Evolutionary conservation across 139 green algal species (phyloP), one percentile per base, ranked within the genome.

Genomic region (Haematococcus sp.): DNA sequence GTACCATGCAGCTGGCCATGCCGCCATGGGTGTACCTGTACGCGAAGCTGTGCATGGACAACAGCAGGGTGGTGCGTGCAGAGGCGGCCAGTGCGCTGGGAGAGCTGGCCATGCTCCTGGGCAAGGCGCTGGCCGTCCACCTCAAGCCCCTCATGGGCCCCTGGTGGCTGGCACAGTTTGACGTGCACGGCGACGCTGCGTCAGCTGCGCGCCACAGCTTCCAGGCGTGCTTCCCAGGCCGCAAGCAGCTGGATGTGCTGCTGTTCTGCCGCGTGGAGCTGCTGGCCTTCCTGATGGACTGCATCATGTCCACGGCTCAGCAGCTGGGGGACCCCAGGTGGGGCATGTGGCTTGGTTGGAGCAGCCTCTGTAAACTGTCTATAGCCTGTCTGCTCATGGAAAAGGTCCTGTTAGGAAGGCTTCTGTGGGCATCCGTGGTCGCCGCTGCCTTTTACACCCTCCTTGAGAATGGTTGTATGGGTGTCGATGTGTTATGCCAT

Each of bases 11-110:
- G 31, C 46, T 75, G 0, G 64, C 83, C 20, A 73, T 96, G 69
- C 81, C 84, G 13, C 67, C 83, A 15, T 97, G 92, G 92, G 65
- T 78, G 3, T 88, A 92, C 56, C 63, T 82, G n/a, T 97, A 88
- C 73, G 72, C 78, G 22, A 72, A 76, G 5, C 82, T 97, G 15
- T 70, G 85, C 35, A 72, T 88, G 71, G 93, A 97, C 86, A 68
- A 68, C 56, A 86, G 76, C 78, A 76, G 87, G 49, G 49, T 76
- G 1, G 92, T 97, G 34, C 84, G 92, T 0, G 35, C 61, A 20
- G 86, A 91, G 65, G 78, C 88, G 9, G 78, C 76, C 27, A 46
- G 34, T 2, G 75, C 83, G 22, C 84, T 89, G 66, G 77, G 71
- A 0, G 76, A 74, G 23, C 52, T 94, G 17, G 82, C 79, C 7